These are phyloP conservation scores for Botrytis aclada DNA, from an alignment of 2,329 filamentous ascomycete species.

Conservation along the genomic window DNA sequence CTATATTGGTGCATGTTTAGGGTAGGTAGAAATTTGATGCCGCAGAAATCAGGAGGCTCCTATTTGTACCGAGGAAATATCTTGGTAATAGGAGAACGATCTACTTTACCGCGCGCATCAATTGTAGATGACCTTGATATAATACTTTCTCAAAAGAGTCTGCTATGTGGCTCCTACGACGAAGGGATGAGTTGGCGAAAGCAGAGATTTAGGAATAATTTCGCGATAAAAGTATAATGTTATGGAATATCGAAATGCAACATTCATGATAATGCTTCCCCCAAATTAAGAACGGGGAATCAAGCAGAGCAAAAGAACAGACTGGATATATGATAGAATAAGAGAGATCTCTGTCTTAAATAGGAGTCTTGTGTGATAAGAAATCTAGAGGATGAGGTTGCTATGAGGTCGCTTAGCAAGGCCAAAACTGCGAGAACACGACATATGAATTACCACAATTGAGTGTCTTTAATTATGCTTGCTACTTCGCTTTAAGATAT, in stretches of 20 bases:
- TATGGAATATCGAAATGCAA: neutral
- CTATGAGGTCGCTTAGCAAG: neutral
- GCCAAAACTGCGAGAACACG: neutral
- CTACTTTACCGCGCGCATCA: no score
- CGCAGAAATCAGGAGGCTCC: no score
- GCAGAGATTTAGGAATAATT: neutral
- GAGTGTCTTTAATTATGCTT: neutral
- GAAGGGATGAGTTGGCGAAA: neutral
- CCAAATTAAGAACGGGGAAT: neutral
- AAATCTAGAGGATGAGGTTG: neutral
- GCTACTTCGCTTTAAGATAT: slow-evolving; percentile 13
- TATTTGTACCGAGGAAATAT: no score
- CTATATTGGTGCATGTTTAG: no score
- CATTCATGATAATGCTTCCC: neutral
- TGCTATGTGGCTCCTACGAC: neutral
- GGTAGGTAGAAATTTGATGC: no score
- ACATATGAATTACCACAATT: neutral
- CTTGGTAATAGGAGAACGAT: no score
- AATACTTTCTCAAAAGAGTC: neutral
- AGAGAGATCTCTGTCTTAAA: neutral
- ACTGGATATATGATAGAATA: neutral
- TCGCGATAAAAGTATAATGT: neutral
- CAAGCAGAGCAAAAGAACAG: neutral
- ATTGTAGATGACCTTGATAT: neutral
- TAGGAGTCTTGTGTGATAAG: neutral